phyloP scores from a whole-genome alignment of 352 stramenopile genomes.

The Halophytophthora polymorphica region DNA sequence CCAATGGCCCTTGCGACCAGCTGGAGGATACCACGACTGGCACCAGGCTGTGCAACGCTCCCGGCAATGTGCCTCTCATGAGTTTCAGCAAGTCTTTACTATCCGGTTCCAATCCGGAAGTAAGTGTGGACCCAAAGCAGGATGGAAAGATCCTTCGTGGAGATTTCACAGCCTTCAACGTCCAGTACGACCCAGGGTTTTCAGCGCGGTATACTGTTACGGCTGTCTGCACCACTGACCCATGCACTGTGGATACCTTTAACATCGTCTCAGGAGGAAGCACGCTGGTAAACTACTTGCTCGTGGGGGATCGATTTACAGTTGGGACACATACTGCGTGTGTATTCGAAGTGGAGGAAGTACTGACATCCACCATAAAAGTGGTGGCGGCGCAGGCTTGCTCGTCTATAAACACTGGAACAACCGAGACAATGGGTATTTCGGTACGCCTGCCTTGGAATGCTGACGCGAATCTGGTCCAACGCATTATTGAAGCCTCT shows the following conservation, averaged over 20 bases:
- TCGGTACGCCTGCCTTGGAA: conserved; percentile 64
- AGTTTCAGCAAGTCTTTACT: conserved; percentile 20
- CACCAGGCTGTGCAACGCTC: conserved; percentile 87
- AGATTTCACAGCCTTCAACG: conserved; percentile 87
- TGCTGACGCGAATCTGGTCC: conserved; percentile 42
- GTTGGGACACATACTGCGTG: conserved; percentile 46
- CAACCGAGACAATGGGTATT: conserved; percentile 17
- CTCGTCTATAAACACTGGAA: conserved; percentile 15
- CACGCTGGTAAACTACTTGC: conserved; percentile 29
- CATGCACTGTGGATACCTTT: conserved; percentile 10
- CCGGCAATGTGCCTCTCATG: conserved; percentile 91
- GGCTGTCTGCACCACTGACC: conserved; percentile 1
- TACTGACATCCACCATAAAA: conserved; percentile 30
- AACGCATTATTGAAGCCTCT: conserved; percentile 52
- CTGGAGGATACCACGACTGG: conserved; percentile 49
- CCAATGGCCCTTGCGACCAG: conserved; percentile 57
- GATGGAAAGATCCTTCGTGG: conserved; percentile 84
- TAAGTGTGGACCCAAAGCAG: conserved; percentile 24
- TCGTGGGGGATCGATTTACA: conserved; percentile 50
- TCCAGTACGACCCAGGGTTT: conserved; percentile 69
- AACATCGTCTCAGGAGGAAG: conserved; percentile 22
- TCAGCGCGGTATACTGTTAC: conserved; percentile 29
- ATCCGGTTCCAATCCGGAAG: conserved; percentile 28
- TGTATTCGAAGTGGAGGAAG: conserved; percentile 43
- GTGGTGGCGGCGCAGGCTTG: conserved; percentile 32